Evolutionary conservation across 352 stramenopile genomes (phyloP), one percentile per base, ranked within the genome.

Genomic region (Bremia lactucae): DNA sequence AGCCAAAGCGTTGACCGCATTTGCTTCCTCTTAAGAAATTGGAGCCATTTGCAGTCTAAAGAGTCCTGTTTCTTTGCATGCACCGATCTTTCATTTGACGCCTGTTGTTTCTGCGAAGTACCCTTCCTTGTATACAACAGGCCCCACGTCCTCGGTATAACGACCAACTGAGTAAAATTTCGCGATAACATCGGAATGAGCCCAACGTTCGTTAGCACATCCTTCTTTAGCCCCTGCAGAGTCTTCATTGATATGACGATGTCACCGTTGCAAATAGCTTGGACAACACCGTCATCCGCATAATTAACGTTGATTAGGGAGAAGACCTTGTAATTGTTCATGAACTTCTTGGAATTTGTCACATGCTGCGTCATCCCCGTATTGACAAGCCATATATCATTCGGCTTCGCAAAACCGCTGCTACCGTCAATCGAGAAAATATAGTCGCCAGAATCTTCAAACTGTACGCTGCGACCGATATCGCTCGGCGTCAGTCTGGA

Each of bases 141-240:
- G 24, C 0, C 44, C 44, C 1, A 52, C 44, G 13, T 52, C 44
- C 26, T 52, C 39, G 19, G 36, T 52, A 14, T 39, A 51, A 7
- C 36, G 35, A 7, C 24, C 24, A n/a, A n/a, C n/a, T n/a, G n/a
- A n/a, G n/a, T n/a, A n/a, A 29, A 23, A 19, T 45, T 52, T 15
- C 36, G 34, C 35, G 42, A 49, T 11, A 29, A 29, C 24, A 13
- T 49, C 2, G 42, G 42, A 8, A 42, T 49, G 33, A 42, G 29
- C 36, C 45, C 39, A 24, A 46, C 36, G 7, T 20, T 29, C n/a
- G 45, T 52, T 20, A 52, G 36, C 36, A 52, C 45, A 46, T 29
- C 44, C 45, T 52, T 41, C 24, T 7, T 29, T 13, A 29, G 8
- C 2, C 3, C 24, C 7, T 29, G 24, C 24, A 11, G 13, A 4